Evolutionary conservation across 164 flowering plant species (phyloP).

Genomic region (Litsea cubeba): DNA sequence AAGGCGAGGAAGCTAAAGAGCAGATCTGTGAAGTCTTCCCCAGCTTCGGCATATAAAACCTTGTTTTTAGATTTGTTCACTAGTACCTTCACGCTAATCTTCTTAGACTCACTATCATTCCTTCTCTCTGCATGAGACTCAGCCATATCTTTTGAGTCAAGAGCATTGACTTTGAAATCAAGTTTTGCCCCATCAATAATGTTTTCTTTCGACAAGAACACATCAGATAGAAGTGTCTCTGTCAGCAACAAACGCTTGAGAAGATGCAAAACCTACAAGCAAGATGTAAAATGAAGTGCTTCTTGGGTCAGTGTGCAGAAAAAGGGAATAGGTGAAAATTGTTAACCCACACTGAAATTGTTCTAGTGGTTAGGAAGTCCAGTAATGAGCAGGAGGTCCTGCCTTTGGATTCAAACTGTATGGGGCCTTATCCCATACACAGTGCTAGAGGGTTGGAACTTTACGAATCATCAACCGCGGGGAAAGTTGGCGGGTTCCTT

Average conservation of each 20-base stretch:
- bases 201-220: not conserved
- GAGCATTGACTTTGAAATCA: not conserved
- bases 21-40: not conserved
- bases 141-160: not conserved
- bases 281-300: not conserved
- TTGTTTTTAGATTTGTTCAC: not conserved
- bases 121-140: not conserved
- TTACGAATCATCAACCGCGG: too few species aligned
- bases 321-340: too few species aligned
- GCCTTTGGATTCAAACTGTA: too few species aligned
- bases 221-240: not conserved
- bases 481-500: too few species aligned
- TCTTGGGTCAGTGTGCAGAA: too few species aligned
- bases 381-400: too few species aligned
- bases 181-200: not conserved
- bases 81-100: not conserved
- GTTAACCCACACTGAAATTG: too few species aligned
- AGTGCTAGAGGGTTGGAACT: too few species aligned
- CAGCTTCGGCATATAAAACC: not conserved
- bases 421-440: too few species aligned
- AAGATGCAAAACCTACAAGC: slow-evolving; percentile 1
- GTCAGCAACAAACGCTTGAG: slow-evolving; percentile 3
- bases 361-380: too few species aligned
- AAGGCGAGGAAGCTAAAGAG: not conserved
- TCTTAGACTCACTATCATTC: not conserved